Evolutionary conservation across 805 yeast species (phyloP), one percentile per base, ranked within the genome.

Genomic region (Yamadazyma sp.): DNA sequence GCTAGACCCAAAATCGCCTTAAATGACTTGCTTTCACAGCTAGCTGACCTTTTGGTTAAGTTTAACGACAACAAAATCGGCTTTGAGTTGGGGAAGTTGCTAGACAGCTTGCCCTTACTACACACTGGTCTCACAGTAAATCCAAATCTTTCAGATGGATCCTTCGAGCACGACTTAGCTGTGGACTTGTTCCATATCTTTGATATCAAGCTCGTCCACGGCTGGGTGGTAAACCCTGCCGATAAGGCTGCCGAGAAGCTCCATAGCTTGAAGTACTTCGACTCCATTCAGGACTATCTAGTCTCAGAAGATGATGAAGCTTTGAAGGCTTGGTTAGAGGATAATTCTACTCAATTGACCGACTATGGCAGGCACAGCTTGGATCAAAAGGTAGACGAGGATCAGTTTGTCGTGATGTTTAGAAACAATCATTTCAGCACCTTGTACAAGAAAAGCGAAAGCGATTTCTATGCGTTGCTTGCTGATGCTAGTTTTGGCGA

Each of bases 371-470:
- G 85, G 10, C 40, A 54, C 1, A 62, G 63, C 36, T 55, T 85
- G 44, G 63, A 65, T 42, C 55, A 60, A 5, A 51, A 68, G 3
- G 54, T 86, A 18, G 53, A 59, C 1, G 70, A 72, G 11, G 80
- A 80, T 28, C 73, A 80, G 5, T 70, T 81, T 38, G 76, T 81
- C 1, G 78, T 91, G 0, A 75, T 91, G 44, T 93, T 90, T 65
- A 73, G 97, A 53, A 91, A 93, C 59, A 90, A 93, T 57, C 96
- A 89, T 57, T 91, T 86, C 60, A 75, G 75, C 46, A 87, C 96
- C 0, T 55, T 90, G 8, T 74, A 69, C 48, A 81, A 80, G 52
- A 56, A 57, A 15, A 68, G 67, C 19, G 70, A 70, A 38, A 49
- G 53, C 29, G 70, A 59, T 27, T 64, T 91, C 21, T 88, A 76